phyloP scores from a whole-genome alignment of 805 yeast species.

The Lipomyces yamadae region DNA sequence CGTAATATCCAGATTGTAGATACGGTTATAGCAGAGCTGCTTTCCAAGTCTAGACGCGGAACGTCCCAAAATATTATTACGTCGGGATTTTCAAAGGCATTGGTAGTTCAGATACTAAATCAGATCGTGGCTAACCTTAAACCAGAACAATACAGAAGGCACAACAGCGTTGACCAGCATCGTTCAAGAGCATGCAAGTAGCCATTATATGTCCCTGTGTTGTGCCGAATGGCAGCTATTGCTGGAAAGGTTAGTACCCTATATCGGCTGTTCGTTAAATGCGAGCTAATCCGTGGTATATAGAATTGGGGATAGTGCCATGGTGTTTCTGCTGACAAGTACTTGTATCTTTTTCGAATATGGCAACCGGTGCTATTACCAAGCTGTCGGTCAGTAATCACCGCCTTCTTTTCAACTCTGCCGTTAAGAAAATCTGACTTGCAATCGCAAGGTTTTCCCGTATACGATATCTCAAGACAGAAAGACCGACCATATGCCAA shows the following conservation, averaged over 20 bases:
- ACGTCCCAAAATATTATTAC: constrained; percentile 11
- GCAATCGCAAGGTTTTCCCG: constrained; percentile 4
- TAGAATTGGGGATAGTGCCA: constrained; percentile 26
- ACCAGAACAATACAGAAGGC: constrained; percentile 15
- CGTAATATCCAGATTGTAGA: not conserved
- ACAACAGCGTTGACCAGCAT: constrained; percentile 16
- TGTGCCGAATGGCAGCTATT: constrained; percentile 23
- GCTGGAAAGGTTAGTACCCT: constrained; percentile 17
- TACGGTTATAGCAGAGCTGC: not conserved
- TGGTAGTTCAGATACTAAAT: not conserved
- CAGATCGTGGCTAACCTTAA: not conserved
- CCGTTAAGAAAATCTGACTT: not conserved
- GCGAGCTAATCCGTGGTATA: not conserved
- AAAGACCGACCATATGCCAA: not conserved
- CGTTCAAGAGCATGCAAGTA: constrained; percentile 23
- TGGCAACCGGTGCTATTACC: constrained; percentile 7
- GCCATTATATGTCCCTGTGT: constrained; percentile 22
- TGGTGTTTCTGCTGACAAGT: constrained; percentile 11
- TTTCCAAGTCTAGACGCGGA: not conserved
- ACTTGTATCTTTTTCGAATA: constrained; percentile 12
- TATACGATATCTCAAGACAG: constrained; percentile 5
- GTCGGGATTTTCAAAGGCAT: constrained; percentile 19
- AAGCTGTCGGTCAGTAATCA: constrained; percentile 21
- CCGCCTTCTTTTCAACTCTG: not conserved
- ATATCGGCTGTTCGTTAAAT: not conserved